phyloP scores from a whole-genome alignment of 1,139 yeast genomes.

The Pichia sp. region DNA sequence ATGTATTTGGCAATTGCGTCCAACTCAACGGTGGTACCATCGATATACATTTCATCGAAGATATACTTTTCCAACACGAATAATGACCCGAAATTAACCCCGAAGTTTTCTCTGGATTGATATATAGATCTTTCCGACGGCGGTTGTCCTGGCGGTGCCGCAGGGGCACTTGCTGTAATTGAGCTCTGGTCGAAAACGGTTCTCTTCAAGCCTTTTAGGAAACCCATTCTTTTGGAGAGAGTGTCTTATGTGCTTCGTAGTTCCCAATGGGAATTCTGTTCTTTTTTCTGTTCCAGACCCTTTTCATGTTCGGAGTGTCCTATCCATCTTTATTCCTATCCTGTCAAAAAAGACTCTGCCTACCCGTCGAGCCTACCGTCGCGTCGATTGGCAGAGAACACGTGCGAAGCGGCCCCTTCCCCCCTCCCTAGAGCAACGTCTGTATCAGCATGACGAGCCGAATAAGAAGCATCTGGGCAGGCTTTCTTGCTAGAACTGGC shows the following conservation, averaged over 20 bases:
- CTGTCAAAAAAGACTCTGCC: neutral
- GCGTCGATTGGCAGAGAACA: constrained; percentile 11
- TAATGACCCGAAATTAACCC: constrained; percentile 83
- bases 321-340: neutral
- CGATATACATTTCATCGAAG: constrained; percentile 51
- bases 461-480: neutral
- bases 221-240: constrained; percentile 7
- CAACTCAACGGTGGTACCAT: constrained; percentile 57
- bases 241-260: neutral
- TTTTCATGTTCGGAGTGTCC: neutral
- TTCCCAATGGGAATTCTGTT: neutral
- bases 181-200: constrained; percentile 11
- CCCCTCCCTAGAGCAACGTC: neutral
- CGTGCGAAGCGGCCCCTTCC: constrained; percentile 1
- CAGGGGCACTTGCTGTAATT: constrained; percentile 18
- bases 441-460: neutral
- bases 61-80: constrained; percentile 81
- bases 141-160: constrained; percentile 26
- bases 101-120: constrained; percentile 66
- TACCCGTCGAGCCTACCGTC: neutral
- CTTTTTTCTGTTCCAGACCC: neutral
- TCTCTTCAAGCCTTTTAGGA: constrained; percentile 19
- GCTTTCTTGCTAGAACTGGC: too few relatives aligned
- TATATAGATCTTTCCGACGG: constrained; percentile 53
- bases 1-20: constrained; percentile 59